Evolutionary conservation across 169 alveolate genomes (phyloP).

Genomic region (Plasmodium knowlesi): DNA sequence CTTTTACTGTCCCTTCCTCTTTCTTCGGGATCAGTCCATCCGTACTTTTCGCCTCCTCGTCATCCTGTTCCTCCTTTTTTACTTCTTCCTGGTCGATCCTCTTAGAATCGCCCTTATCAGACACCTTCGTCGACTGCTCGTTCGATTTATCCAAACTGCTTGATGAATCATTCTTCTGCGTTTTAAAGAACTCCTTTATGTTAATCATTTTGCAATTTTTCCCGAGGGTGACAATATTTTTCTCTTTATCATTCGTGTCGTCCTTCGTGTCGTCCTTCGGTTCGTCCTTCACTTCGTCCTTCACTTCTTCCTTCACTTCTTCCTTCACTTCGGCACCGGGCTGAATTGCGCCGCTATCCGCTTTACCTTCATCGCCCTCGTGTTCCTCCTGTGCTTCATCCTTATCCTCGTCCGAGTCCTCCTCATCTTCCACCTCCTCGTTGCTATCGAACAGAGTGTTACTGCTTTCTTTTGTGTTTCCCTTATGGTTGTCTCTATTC

Average conservation of each 20-base stretch:
- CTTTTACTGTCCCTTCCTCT: slow-evolving; percentile 1
- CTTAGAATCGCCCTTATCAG: slow-evolving; percentile 38
- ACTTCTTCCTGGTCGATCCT: slow-evolving; percentile 1
- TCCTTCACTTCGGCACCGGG: slow-evolving; percentile 4
- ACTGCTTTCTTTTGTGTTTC: slow-evolving; percentile 13
- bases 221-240: slow-evolving; percentile 1
- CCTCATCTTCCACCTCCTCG: not conserved
- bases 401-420: not conserved
- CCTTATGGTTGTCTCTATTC: not conserved
- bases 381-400: not conserved
- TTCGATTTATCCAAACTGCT: slow-evolving; percentile 7
- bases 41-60: not conserved
- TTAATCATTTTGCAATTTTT: slow-evolving; percentile 51
- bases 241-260: not conserved
- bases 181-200: slow-evolving; percentile 61
- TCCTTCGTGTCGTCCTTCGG: slow-evolving; percentile 35
- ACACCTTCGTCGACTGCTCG: slow-evolving; percentile 27
- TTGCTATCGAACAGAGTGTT: not conserved
- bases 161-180: slow-evolving; percentile 17
- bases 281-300: not conserved
- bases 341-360: not conserved
- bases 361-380: not conserved
- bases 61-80: slow-evolving; percentile 25
- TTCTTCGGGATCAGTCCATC: not conserved
- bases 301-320: slow-evolving; percentile 1